phyloP scores from a whole-genome alignment of 352 stramenopile genomes.

The Phytopythium boreale region DNA sequence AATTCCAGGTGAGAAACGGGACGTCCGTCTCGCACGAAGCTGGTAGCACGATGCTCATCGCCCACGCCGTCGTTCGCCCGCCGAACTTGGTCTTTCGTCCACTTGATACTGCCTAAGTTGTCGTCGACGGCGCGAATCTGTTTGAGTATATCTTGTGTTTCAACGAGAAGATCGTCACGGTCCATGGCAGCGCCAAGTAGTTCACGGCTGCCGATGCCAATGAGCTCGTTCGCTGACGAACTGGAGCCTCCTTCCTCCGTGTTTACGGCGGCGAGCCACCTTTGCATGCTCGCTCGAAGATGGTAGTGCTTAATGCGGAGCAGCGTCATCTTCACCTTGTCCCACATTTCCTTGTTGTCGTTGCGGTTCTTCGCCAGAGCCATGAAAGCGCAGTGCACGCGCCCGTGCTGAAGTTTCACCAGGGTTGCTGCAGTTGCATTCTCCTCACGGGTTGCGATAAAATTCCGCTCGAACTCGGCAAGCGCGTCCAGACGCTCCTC shows the following conservation, averaged over 20 bases:
- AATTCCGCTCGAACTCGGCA: constrained; percentile 43
- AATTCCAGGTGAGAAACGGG: constrained; percentile 11
- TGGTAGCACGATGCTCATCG: background rate
- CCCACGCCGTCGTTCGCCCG: background rate
- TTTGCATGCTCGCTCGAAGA: constrained; percentile 18
- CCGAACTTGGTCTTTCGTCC: constrained; percentile 39
- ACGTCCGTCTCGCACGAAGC: constrained; percentile 6
- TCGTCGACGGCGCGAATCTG: constrained; percentile 38
- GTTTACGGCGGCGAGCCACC: constrained; percentile 23
- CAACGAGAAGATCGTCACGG: constrained; percentile 43
- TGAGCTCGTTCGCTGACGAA: background rate
- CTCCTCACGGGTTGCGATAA: constrained; percentile 11
- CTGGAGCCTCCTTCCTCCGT: background rate
- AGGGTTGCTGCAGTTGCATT: constrained; percentile 18
- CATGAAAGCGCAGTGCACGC: constrained; percentile 46
- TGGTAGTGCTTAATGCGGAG: constrained; percentile 23
- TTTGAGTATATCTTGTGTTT: constrained; percentile 40
- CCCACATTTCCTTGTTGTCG: constrained; percentile 23
- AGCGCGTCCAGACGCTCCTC: constrained; percentile 42
- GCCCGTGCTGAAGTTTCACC: constrained; percentile 34
- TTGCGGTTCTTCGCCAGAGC: constrained; percentile 45
- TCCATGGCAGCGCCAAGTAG: constrained; percentile 47
- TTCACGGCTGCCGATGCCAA: constrained; percentile 41
- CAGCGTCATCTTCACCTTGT: constrained; percentile 39
- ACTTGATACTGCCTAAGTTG: constrained; percentile 32